Conservation (phyloP, 1,284 basidiomycete species). For the Heterobasidion occidentale region DNA sequence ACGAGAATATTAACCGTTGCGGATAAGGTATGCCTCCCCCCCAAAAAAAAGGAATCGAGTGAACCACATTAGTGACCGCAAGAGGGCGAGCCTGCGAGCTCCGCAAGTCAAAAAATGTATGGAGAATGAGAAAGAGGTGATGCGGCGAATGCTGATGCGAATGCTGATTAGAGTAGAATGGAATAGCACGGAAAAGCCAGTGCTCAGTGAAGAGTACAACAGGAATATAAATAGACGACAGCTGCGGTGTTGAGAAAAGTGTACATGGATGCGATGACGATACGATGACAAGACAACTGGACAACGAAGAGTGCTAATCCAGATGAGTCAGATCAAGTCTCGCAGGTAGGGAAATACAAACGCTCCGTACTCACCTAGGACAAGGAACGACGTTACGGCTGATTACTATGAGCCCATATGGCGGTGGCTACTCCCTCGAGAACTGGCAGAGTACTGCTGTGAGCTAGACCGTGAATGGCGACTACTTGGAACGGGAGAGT, state of each 20-base stretch:
- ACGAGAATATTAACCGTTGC: not conserved
- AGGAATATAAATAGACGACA: too few species aligned
- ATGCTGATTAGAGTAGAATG: too few species aligned
- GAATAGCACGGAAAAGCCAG: not conserved
- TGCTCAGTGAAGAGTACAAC: not conserved
- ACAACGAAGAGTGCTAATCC: too few species aligned
- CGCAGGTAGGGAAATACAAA: not conserved
- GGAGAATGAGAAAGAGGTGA: not conserved
- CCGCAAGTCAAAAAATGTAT: too few species aligned
- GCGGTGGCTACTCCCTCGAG: not conserved
- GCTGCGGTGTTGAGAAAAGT: not conserved
- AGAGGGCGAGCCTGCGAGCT: too few species aligned
- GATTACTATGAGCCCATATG: not conserved
- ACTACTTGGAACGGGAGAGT: constrained; percentile 31
- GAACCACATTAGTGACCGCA: too few species aligned
- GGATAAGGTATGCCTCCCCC: too few species aligned
- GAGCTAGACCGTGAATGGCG: constrained; percentile 4
- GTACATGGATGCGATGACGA: not conserved
- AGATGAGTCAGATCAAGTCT: not conserved
- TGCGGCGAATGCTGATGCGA: not conserved
- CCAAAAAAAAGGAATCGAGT: too few species aligned
- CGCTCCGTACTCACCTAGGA: not conserved
- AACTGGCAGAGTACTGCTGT: not conserved
- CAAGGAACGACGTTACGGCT: not conserved
- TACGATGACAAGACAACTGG: too few species aligned